Base-by-base conservation (phyloP, 139 green algal species). In the Chlorella sp. region DNA sequence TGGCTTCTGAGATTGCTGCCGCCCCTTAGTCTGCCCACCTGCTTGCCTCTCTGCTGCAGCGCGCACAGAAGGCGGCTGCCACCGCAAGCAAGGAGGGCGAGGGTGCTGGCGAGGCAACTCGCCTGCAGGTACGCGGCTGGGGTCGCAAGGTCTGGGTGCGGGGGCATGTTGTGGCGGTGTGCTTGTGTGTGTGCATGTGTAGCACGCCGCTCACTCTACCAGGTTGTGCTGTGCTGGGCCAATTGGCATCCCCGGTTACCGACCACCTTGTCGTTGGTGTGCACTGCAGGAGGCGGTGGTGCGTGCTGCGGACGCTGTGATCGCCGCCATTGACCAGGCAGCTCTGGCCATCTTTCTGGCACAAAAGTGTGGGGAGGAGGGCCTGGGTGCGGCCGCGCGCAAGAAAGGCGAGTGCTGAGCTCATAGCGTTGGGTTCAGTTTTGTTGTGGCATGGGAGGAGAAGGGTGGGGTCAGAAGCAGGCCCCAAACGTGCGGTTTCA, bases 291-390 rank as follows among this genome's bases (percentile, higher is more conserved):
- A 85, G 16, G 72, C 74, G 1, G 68, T 94, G 13, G 47, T 95
- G n/a, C 74, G 63, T 0, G 91, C 92, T 21, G 88, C 91, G 4
- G 87, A 95, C 69, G 85, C 55, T 23, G 80, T 95, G 28, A 60
- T 93, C 6, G 89, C 36, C 1, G 90, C 92, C 9, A 91, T 97
- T 36, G 91, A 97, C 85, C 62, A n/a, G 1, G 65, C 34, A 12
- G 88, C 87, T 9, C 82, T 97, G 70, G 90, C 89, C 3, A 80
- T 89, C 16, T 90, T 87, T 62, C 41, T 93, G 30, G 93, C 92
- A 0, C 70, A 91, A 20, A 95, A 94, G 80, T 92, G 73, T 13
- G 75, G 87, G 17, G 92, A 94, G 23, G 91, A 95, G 55, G 89
- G 88, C 0, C 73, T 90, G 3, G 91, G 88, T 68, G 88, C 84